Base-by-base conservation (phyloP, 2,329 filamentous ascomycete species). In the Calonectria henricotiae region DNA sequence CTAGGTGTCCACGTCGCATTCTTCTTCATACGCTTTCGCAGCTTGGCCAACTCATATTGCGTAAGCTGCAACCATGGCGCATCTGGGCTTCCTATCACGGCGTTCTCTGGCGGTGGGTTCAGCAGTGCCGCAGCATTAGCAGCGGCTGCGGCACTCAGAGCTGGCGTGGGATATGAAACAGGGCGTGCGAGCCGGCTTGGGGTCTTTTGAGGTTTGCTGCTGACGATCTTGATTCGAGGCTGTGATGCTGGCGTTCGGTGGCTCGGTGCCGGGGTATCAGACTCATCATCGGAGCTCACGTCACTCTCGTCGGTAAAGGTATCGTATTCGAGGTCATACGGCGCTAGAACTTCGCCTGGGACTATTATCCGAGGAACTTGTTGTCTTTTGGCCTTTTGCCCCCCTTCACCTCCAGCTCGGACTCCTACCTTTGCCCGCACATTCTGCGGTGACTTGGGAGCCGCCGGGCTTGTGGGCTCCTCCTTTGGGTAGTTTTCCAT, bases 21-120 rank as follows among this genome's bases (percentile, higher is more conserved):
- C 86, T 96, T 96, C 88, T 96, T 96, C 94, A 96, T 96, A 20
- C 92, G 88, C 83, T 96, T 96, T 70, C 94, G 87, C 8, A 96
- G 86, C 72, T 90, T 88, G 0, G 90, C 90, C 55, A 93, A 84
- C 78, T 93, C 91, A 72, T 89, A 92, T 17, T 86, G 84, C 7
- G 90, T 92, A 43, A 93, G 85, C 75, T 90, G 89, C 27, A 92
- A 83, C 91, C 91, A 93, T 0, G 91, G 91, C 12, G 89, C 87
- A 75, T 92, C 88, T 3, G 84, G 76, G 66, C 89, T 90, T 32
- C 90, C 90, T 15, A 88, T 82, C 1, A 89, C 84, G 1, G 89
- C 89, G 71, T 91, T 87, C 32, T 89, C 86, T 0, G 90, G 90
- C 1, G 90, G 90, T 3, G 90, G 90, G 44, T 89, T 84, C 15